These are phyloP conservation scores for Ganoderma boninense DNA, from an alignment of 1,284 basidiomycete genomes.

Conservation along the genomic window DNA sequence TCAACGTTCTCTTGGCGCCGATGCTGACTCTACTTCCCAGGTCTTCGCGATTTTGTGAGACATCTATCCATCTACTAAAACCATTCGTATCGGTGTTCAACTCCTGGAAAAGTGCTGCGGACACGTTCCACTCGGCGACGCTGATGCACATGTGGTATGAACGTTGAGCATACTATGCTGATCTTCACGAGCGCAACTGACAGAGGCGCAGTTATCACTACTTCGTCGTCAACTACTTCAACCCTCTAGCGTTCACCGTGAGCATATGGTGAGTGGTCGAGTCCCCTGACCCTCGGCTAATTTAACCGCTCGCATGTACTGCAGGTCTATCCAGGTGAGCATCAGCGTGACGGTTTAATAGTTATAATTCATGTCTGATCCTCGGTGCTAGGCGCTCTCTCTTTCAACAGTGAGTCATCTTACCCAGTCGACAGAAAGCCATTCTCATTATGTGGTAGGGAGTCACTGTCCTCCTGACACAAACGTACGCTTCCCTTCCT, in stretches of 20 bases:
- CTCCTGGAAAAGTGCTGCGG: not conserved
- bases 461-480: slow-evolving; percentile 3
- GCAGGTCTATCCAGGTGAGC: slow-evolving; percentile 7
- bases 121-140: slow-evolving; percentile 2
- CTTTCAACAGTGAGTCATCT: not conserved
- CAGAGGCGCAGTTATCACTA: not conserved
- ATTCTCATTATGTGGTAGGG: not conserved
- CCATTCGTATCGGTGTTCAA: not conserved
- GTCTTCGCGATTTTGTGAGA: not conserved
- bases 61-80: not conserved
- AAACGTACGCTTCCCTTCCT: not conserved
- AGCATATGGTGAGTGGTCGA: slow-evolving; percentile 7
- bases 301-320: not conserved
- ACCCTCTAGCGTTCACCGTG: not conserved
- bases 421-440: no score
- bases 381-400: not conserved
- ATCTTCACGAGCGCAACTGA: not conserved
- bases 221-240: slow-evolving; percentile 8
- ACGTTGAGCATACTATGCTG: not conserved
- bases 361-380: no score
- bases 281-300: not conserved
- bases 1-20: not conserved
- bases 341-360: not conserved
- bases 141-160: slow-evolving; percentile 8
- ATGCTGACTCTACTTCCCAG: not conserved